A percentile compares a stretch with the other conserved stretches of the same genome.
Conservation (phyloP, 2,329 filamentous ascomycete genomes). For the Cladobotryum protrusum region DNA sequence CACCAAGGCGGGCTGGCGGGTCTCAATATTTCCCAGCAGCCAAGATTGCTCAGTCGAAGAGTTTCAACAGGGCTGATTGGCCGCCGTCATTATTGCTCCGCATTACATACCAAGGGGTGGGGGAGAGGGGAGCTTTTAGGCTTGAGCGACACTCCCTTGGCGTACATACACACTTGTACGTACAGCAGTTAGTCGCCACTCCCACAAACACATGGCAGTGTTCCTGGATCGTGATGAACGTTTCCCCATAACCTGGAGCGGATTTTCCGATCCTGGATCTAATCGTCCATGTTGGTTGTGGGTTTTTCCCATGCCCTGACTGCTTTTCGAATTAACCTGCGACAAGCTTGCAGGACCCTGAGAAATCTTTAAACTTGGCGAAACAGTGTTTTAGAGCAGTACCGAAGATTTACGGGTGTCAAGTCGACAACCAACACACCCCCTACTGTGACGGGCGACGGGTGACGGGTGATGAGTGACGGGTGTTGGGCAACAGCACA, state of each 20-base stretch:
- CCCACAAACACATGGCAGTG: not conserved
- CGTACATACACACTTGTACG: not conserved
- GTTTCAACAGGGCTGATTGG: too few relatives aligned
- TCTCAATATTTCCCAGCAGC: not conserved
- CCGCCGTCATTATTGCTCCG: not conserved
- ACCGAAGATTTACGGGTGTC: too few relatives aligned
- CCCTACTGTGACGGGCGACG: too few relatives aligned
- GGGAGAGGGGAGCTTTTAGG: too few relatives aligned
- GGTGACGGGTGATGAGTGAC: too few relatives aligned
- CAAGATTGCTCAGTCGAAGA: too few relatives aligned
- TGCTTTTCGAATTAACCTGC: not conserved
- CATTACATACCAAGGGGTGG: not conserved
- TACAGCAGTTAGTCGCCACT: not conserved
- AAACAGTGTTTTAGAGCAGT: too few relatives aligned
- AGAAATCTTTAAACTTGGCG: too few relatives aligned
- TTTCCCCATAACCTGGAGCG: not conserved
- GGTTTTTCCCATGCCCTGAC: not conserved
- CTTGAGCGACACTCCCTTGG: not conserved
- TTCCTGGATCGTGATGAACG: not conserved
- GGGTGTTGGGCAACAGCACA: too few relatives aligned
- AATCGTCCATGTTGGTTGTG: not conserved
- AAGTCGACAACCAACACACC: too few relatives aligned
- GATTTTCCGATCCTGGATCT: not conserved
- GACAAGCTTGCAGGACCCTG: not conserved
- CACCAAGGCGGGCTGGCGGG: not conserved